Base-by-base conservation (phyloP, 2,329 filamentous ascomycete species). In the Talaromyces piceae region DNA sequence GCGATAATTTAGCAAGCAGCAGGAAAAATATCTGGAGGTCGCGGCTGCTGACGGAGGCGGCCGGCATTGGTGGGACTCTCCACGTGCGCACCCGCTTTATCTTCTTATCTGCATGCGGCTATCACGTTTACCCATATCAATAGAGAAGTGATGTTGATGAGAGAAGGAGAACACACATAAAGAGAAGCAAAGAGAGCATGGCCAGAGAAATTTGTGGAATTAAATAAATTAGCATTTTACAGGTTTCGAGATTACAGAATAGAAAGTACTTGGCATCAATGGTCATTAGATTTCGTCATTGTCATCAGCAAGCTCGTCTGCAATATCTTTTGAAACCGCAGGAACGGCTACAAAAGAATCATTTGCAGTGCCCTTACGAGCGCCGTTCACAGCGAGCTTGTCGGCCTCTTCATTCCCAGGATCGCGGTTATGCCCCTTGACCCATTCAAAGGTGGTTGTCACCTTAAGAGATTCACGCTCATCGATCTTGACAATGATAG, bases 381-480 rank as follows among this genome's bases (percentile, higher is more conserved):
- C 84, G 1, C 83, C 86, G 51, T 75, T 73, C 28, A 88, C 84
- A 1, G 91, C 91, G 55, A 96, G 73, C 54, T 68, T 68, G 73
- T 97, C 91, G 1, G 93, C 93, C 11, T 82, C 86, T 41, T 82
- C 76, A 62, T 97, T 97, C 1, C 91, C 91, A 3, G 73, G 67
- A 58, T 88, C 76, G 41, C 76, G 76, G 23, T 77, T 78, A 65
- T 98, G 93, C 0, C 90, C 93, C 70, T 95, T 95, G 44, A 96
- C 83, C 91, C 91, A 97, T 56, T 83, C 78, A 62, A 95, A 93
- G 49, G 79, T 72, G 0, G 88, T 94, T 57, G 75, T 70, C 3
- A 77, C 77, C 13, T 80, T 81, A 1, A 76, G 72, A 49, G 70
- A 73, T 45, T 81, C 77, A 45, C 88, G 78, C 65, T 88, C 80